Evolutionary conservation across 352 stramenopile genomes (phyloP).

Genomic region (Phytophthora hibernalis): DNA sequence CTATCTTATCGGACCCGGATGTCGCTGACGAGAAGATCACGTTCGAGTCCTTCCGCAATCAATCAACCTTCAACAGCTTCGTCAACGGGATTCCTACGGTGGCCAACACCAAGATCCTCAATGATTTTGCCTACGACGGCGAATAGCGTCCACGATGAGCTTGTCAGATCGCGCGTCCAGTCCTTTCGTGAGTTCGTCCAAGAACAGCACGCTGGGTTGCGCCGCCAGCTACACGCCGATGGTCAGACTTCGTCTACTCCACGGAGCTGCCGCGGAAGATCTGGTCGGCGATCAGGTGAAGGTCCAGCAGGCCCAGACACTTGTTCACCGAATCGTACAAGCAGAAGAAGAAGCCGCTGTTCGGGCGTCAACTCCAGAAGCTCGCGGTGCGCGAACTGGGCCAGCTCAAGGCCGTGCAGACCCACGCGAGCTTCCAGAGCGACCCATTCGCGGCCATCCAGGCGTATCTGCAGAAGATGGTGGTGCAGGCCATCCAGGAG

Average conservation of each 20-base stretch:
- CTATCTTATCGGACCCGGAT: constrained; percentile 28
- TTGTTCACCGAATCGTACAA: constrained; percentile 30
- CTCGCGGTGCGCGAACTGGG: constrained; percentile 83
- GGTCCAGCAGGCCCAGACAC: too few relatives aligned
- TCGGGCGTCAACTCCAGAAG: constrained; percentile 84
- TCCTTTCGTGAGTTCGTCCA: too few relatives aligned
- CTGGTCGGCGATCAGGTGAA: too few relatives aligned
- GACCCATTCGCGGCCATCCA: constrained; percentile 90
- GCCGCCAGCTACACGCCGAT: too few relatives aligned
- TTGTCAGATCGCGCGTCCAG: too few relatives aligned
- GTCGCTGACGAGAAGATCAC: constrained; percentile 22
- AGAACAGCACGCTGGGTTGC: too few relatives aligned
- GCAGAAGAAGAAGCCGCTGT: constrained; percentile 63
- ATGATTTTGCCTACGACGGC: too few relatives aligned
- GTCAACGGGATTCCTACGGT: too few relatives aligned
- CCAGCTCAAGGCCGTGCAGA: constrained; percentile 87
- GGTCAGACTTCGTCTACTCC: too few relatives aligned
- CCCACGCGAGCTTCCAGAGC: constrained; percentile 79
- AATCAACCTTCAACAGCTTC: constrained; percentile 36
- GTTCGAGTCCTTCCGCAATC: constrained; percentile 22
- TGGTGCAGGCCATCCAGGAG: constrained; percentile 78
- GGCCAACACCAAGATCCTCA: too few relatives aligned
- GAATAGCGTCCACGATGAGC: too few relatives aligned
- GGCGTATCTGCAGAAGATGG: constrained; percentile 86
- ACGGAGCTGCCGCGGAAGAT: too few relatives aligned